A percentile compares a stretch with the other conserved stretches of the same genome.
These are phyloP conservation scores for Leccinum imitatum DNA, from an alignment of 768 basidiomycete genomes.

Conservation along the genomic window DNA sequence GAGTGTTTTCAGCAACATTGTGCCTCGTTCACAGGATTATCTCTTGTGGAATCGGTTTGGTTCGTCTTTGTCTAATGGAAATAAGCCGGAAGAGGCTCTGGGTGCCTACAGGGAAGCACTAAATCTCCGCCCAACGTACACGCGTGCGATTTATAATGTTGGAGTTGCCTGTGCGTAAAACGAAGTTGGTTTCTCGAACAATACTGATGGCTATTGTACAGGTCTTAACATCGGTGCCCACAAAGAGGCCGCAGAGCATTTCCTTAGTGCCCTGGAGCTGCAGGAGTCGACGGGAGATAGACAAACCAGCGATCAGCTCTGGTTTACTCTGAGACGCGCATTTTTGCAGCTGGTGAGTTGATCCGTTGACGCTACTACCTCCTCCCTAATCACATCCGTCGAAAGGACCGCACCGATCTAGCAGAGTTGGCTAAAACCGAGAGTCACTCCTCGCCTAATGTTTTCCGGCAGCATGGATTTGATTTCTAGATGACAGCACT, in stretches of 20 bases:
- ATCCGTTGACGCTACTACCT: not conserved
- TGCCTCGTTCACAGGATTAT: constrained; percentile 61
- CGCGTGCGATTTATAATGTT: constrained; percentile 95
- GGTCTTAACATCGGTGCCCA: constrained; percentile 95
- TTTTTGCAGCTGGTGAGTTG: constrained; percentile 71
- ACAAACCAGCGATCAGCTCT: constrained; percentile 81
- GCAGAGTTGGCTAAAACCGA: constrained; percentile 70
- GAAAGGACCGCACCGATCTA: constrained; percentile 76
- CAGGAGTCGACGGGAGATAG: constrained; percentile 66
- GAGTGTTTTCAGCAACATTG: not conserved
- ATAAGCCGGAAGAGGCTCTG: constrained; percentile 89
- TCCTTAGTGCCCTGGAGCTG: constrained; percentile 78
- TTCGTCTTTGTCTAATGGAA: constrained; percentile 92
- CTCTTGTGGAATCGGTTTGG: constrained; percentile 95
- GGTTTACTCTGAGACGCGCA: constrained; percentile 84
- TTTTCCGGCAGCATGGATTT: constrained; percentile 83
- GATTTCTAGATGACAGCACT: constrained; percentile 61
- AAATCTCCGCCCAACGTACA: constrained; percentile 89
- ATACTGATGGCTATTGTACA: constrained; percentile 31
- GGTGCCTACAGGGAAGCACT: constrained; percentile 90
- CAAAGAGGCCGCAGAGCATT: constrained; percentile 96
- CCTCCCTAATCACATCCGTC: not conserved
- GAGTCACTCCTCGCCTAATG: constrained; percentile 59
- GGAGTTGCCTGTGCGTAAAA: constrained; percentile 89
- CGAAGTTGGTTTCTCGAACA: not conserved